phyloP scores from a whole-genome alignment of 2,329 filamentous ascomycete genomes.

The Exophiala xenobiotica region DNA sequence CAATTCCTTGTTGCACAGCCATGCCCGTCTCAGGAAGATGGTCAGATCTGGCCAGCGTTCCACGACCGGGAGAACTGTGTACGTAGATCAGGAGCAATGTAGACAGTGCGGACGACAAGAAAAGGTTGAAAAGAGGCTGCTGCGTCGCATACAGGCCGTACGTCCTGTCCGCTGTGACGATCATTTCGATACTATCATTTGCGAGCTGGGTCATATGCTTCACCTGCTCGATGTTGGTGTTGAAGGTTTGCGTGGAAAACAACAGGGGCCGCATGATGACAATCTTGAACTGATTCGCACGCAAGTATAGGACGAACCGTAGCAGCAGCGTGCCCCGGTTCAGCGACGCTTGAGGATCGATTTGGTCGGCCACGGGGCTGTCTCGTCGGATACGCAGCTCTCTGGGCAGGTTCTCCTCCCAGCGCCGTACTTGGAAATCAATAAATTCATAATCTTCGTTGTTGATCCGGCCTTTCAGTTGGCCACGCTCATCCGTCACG shows the following conservation, averaged over 20 bases:
- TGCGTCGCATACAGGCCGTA: constrained; percentile 10
- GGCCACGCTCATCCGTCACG: constrained; percentile 15
- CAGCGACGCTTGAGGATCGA: not conserved
- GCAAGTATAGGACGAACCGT: constrained; percentile 11
- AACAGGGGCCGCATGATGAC: constrained; percentile 15
- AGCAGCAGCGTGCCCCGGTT: constrained; percentile 10
- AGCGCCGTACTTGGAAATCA: constrained; percentile 15
- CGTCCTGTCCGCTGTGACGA: constrained; percentile 1
- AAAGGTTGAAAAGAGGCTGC: constrained; percentile 14
- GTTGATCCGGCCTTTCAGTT: constrained; percentile 8
- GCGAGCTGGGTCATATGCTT: constrained; percentile 6
- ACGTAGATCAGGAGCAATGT: constrained; percentile 12
- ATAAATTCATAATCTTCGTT: constrained; percentile 16
- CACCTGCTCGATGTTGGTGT: constrained; percentile 6
- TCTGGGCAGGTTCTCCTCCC: constrained; percentile 14
- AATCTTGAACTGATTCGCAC: constrained; percentile 18
- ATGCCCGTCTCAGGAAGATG: not conserved
- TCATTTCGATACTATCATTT: constrained; percentile 11
- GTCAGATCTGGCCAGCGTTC: not conserved
- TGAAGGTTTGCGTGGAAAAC: constrained; percentile 9
- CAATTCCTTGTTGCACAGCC: not conserved
- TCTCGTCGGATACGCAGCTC: constrained; percentile 2
- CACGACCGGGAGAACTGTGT: constrained; percentile 1
- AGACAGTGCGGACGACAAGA: constrained; percentile 15
- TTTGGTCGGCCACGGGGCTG: not conserved